Conservation (phyloP, 1,284 basidiomycete species). For the Cryptococcus sp. region DNA sequence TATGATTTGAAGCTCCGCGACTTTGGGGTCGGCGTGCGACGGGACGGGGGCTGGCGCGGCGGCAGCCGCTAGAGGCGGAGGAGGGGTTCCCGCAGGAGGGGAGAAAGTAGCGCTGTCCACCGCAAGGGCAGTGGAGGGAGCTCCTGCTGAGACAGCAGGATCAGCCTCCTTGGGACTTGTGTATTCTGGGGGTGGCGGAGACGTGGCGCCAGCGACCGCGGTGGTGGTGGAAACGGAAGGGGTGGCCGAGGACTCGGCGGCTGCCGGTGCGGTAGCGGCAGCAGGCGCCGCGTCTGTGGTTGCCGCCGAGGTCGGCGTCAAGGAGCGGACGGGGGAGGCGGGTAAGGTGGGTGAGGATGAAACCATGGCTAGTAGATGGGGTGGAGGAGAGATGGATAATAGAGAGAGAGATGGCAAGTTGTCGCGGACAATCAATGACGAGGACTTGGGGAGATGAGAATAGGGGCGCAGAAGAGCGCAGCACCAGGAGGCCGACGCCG, state of each 20-base stretch:
- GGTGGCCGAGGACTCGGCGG: too few relatives aligned
- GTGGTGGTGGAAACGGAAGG: too few relatives aligned
- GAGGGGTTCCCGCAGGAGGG: neutral
- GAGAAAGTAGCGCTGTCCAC: neutral
- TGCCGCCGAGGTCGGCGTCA: too few relatives aligned
- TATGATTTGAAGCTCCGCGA: slow-evolving; percentile 39
- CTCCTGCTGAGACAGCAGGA: neutral
- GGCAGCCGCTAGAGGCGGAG: neutral
- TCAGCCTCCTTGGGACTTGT: neutral
- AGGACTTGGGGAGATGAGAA: too few relatives aligned
- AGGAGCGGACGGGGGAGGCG: too few relatives aligned
- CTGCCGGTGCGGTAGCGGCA: too few relatives aligned
- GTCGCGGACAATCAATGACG: neutral
- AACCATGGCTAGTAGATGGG: too few relatives aligned
- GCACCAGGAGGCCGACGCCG: too few relatives aligned
- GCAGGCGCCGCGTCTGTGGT: too few relatives aligned
- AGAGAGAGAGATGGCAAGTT: neutral
- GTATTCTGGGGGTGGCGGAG: neutral
- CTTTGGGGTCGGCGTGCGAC: slow-evolving; percentile 29
- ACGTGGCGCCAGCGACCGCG: slow-evolving; percentile 1
- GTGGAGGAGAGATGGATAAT: too few relatives aligned
- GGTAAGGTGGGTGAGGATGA: too few relatives aligned
- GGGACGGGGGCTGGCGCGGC: neutral
- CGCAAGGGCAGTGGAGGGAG: neutral
- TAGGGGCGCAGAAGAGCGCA: too few relatives aligned